These are phyloP conservation scores for Geranium brycei DNA, from an alignment of 345 rosid species.

Conservation along the genomic window DNA sequence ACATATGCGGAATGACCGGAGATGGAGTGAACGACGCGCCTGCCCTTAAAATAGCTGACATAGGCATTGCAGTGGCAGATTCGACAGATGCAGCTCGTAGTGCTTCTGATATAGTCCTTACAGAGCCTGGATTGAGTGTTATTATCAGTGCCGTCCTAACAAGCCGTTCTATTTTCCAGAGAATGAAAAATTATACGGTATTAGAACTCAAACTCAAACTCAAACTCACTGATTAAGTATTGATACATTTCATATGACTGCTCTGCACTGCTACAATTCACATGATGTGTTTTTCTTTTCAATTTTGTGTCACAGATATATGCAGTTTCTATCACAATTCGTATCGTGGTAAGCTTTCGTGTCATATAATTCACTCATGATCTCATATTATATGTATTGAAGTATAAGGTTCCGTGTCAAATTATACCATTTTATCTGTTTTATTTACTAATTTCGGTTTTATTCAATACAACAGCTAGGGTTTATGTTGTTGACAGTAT, in stretches of 20 bases:
- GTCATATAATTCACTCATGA: background rate
- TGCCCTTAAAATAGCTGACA: conserved; percentile 92
- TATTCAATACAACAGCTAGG: conserved; percentile 46
- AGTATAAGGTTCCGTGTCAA: too few relatives aligned
- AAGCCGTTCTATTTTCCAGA: conserved; percentile 92
- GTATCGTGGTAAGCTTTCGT: conserved; percentile 67
- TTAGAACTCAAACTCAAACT: too few relatives aligned
- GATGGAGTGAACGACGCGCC: conserved; percentile 99
- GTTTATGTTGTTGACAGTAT: conserved; percentile 78
- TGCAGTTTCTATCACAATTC: conserved; percentile 87
- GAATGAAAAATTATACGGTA: conserved; percentile 88
- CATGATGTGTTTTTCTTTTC: conserved; percentile 1
- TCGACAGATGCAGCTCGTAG: conserved; percentile 95
- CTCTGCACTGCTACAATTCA: background rate
- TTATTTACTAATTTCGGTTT: too few relatives aligned
- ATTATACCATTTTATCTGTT: too few relatives aligned
- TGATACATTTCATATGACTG: background rate
- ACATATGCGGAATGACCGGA: conserved; percentile 97
- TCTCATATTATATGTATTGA: too few relatives aligned
- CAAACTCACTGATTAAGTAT: conserved; percentile 14
- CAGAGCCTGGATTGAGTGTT: conserved; percentile 93
- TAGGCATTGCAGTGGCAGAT: conserved; percentile 94
- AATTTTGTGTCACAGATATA: conserved; percentile 45
- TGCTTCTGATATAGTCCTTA: conserved; percentile 79
- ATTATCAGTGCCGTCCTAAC: conserved; percentile 89